Percentiles rank a stretch among this genome's conserved stretches.
Evolutionary conservation across 2,329 filamentous ascomycete species (phyloP).

Genomic region (Scleromitrula shiraiana): DNA sequence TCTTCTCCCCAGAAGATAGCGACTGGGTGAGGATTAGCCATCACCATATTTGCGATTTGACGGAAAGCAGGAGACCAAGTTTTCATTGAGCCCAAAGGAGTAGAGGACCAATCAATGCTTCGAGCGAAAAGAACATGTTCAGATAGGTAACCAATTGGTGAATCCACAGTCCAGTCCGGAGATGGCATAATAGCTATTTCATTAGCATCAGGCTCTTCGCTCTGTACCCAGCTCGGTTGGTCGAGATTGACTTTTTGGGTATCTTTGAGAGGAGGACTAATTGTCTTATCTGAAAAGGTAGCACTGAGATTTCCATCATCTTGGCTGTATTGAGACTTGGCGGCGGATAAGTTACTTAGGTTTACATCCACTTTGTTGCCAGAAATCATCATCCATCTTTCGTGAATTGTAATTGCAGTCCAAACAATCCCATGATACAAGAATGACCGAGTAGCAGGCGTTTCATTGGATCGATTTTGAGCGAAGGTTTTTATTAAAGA

Average conservation of each 20-base stretch:
- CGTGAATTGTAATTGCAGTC: background rate
- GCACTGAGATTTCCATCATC: background rate
- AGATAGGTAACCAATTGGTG: slow-evolving; percentile 50
- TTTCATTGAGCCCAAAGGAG: slow-evolving; percentile 60
- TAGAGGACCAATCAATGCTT: slow-evolving; percentile 63
- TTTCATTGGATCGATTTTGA: background rate
- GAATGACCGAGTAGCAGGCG: background rate
- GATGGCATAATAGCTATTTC: background rate
- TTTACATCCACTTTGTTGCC: slow-evolving; percentile 4
- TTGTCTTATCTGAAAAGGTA: slow-evolving; percentile 3
- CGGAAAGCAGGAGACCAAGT: slow-evolving; percentile 64
- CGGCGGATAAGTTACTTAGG: slow-evolving; percentile 39
- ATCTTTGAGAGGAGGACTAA: slow-evolving; percentile 2
- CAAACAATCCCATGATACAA: slow-evolving; percentile 2
- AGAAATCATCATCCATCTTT: slow-evolving; percentile 7
- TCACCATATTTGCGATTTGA: slow-evolving; percentile 70
- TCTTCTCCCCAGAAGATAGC: slow-evolving; percentile 70
- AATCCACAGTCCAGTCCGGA: background rate
- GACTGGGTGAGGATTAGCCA: slow-evolving; percentile 66
- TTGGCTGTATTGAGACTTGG: background rate
- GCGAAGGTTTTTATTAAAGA: background rate
- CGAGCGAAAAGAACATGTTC: slow-evolving; percentile 65
- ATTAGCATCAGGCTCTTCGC: background rate
- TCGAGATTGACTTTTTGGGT: background rate
- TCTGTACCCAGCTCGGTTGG: background rate